Conservation (phyloP, 495 filamentous ascomycete genomes). For the Aspergillus egyptiacus region DNA sequence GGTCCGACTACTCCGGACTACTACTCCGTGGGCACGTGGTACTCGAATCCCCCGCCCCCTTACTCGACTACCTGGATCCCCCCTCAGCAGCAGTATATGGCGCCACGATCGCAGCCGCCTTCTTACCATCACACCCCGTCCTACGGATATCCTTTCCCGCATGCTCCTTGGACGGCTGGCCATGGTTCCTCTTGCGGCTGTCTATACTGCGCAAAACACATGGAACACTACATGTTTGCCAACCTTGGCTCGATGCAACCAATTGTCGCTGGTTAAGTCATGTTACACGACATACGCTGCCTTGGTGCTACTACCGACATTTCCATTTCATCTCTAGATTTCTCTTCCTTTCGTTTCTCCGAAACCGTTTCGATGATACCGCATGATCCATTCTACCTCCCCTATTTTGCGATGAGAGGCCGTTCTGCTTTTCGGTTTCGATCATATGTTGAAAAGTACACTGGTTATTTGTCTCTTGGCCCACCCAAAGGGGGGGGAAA, state of each 20-base stretch:
- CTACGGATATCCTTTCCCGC: conserved; percentile 50
- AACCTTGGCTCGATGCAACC: conserved; percentile 55
- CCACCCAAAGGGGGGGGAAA: conserved; percentile 9
- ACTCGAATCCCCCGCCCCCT: conserved; percentile 47
- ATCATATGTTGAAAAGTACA: conserved; percentile 33
- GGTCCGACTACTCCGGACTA: conserved; percentile 59
- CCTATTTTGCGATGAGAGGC: conserved; percentile 31
- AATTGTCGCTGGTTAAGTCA: conserved; percentile 34
- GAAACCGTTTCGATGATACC: conserved; percentile 34
- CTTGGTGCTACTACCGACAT: conserved; percentile 11
- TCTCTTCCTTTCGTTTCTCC: conserved; percentile 24
- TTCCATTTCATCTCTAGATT: conserved; percentile 26
- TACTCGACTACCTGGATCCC: conserved; percentile 40
- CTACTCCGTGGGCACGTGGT: conserved; percentile 51
- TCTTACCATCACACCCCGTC: conserved; percentile 48
- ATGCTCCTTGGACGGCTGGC: conserved; percentile 50
- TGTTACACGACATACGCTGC: conserved; percentile 4
- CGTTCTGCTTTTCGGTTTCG: conserved; percentile 21
- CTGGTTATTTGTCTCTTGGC: conserved; percentile 21
- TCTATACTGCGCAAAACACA: conserved; percentile 56
- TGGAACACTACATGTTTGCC: conserved; percentile 59
- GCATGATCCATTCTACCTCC: conserved; percentile 29
- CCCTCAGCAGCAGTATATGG: conserved; percentile 45
- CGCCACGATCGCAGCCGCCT: conserved; percentile 41
- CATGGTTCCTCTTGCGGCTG: conserved; percentile 64